A percentile compares a stretch with the other conserved stretches of the same genome.
phyloP scores from a whole-genome alignment of 208 protist species.

The Wallacemonas sp. region DNA sequence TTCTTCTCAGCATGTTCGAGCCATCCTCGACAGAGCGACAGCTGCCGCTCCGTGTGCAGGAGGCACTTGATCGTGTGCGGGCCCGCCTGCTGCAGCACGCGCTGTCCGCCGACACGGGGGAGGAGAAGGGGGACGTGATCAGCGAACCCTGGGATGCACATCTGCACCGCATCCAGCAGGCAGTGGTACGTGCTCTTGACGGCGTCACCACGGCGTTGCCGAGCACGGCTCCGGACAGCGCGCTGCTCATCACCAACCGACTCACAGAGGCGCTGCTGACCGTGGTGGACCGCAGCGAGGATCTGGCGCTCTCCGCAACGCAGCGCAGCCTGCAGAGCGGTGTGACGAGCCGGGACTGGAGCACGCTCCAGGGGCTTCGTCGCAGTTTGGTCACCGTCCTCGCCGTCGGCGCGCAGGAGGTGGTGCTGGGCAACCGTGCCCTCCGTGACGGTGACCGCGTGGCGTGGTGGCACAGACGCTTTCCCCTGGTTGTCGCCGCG shows the following conservation, averaged over 20 bases:
- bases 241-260: slow-evolving; percentile 12
- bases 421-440: slow-evolving; percentile 26
- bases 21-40: background rate
- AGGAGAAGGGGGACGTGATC: no score
- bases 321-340: background rate
- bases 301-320: background rate
- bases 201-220: slow-evolving; percentile 20
- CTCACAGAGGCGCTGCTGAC: slow-evolving; percentile 12
- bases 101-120: background rate
- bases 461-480: slow-evolving; percentile 28
- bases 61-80: background rate
- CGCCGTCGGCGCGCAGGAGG: slow-evolving; percentile 18
- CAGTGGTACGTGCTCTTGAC: slow-evolving; percentile 20
- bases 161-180: slow-evolving; percentile 15
- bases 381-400: slow-evolving; percentile 10
- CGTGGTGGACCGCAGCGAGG: slow-evolving; percentile 16
- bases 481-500: background rate
- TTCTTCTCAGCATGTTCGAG: background rate
- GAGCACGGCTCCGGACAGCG: slow-evolving; percentile 20
- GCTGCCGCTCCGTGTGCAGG: background rate
- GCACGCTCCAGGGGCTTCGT: background rate
- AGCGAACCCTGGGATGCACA: background rate
- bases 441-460: slow-evolving; percentile 17
- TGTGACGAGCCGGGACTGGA: background rate
- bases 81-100: background rate